These are phyloP conservation scores for Cladosporium sp. DNA, from an alignment of 2,329 filamentous ascomycete species.

Conservation along the genomic window DNA sequence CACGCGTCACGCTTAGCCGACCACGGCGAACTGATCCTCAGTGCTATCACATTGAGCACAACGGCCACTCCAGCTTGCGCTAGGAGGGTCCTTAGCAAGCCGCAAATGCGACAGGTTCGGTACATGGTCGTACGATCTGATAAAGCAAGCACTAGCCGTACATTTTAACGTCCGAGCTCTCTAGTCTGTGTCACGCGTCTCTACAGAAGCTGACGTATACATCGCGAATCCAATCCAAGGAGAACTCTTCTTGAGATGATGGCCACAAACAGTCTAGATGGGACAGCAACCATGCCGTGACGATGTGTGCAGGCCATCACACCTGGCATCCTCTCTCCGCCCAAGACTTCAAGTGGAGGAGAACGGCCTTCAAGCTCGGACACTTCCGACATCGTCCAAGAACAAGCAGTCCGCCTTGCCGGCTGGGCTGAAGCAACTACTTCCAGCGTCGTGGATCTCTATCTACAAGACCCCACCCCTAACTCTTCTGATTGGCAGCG, in stretches of 20 bases:
- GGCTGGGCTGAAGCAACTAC: conserved; percentile 9
- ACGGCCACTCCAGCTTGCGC: background rate
- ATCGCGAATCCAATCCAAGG: background rate
- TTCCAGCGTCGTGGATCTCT: conserved; percentile 2
- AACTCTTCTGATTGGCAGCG: background rate
- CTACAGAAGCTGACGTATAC: conserved; percentile 1
- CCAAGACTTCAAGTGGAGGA: conserved; percentile 5
- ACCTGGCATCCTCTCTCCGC: background rate
- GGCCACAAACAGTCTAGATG: background rate
- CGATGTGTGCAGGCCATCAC: background rate
- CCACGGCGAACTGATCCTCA: background rate
- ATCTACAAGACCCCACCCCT: background rate
- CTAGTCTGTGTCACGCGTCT: conserved; percentile 1
- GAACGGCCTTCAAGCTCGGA: background rate
- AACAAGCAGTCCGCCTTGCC: conserved; percentile 7
- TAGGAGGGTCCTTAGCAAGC: background rate
- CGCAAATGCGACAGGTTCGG: background rate
- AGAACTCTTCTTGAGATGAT: background rate
- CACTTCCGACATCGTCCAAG: conserved; percentile 1
- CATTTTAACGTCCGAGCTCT: background rate
- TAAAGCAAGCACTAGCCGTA: background rate
- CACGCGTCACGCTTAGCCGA: background rate
- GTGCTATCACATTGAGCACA: background rate
- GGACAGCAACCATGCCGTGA: background rate
- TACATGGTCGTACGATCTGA: background rate